These are phyloP conservation scores for Bocquillonia castaneifolia DNA, from an alignment of 441 rosid species.

Conservation along the genomic window DNA sequence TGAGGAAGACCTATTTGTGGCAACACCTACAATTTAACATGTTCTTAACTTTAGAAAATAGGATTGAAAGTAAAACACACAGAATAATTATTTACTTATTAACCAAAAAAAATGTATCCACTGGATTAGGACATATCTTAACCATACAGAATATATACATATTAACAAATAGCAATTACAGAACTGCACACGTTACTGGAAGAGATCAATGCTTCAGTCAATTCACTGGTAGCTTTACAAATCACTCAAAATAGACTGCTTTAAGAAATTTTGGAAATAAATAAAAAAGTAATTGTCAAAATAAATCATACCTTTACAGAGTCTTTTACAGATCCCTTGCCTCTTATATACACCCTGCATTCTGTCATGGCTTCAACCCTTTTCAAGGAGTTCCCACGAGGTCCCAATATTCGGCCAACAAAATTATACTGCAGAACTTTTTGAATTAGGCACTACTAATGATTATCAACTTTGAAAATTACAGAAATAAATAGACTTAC, in stretches of 20 bases:
- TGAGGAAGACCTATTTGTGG: slow-evolving; percentile 26
- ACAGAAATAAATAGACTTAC: slow-evolving; percentile 40
- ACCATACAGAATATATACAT: not conserved
- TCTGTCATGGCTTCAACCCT: slow-evolving; percentile 80
- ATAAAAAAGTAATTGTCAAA: not conserved
- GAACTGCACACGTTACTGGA: not conserved
- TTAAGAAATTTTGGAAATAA: slow-evolving; percentile 7
- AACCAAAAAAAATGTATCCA: not conserved
- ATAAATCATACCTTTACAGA: slow-evolving; percentile 55
- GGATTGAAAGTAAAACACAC: slow-evolving; percentile 1
- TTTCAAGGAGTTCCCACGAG: slow-evolving; percentile 94
- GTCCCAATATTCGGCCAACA: slow-evolving; percentile 93
- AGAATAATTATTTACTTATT: not conserved
- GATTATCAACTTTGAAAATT: slow-evolving; percentile 5
- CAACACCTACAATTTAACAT: slow-evolving; percentile 30
- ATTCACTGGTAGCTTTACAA: slow-evolving; percentile 9
- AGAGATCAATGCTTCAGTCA: slow-evolving; percentile 12
- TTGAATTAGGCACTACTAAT: slow-evolving; percentile 27
- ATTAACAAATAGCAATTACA: slow-evolving; percentile 5
- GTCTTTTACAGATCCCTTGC: slow-evolving; percentile 92
- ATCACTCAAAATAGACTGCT: not conserved
- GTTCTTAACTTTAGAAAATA: slow-evolving; percentile 23
- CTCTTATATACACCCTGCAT: slow-evolving; percentile 86
- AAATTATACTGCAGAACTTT: slow-evolving; percentile 67
- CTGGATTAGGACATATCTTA: slow-evolving; percentile 4